phyloP scores from a whole-genome alignment of 371 early-diverging fungal genomes.

The Dichotomocladium elegans region DNA sequence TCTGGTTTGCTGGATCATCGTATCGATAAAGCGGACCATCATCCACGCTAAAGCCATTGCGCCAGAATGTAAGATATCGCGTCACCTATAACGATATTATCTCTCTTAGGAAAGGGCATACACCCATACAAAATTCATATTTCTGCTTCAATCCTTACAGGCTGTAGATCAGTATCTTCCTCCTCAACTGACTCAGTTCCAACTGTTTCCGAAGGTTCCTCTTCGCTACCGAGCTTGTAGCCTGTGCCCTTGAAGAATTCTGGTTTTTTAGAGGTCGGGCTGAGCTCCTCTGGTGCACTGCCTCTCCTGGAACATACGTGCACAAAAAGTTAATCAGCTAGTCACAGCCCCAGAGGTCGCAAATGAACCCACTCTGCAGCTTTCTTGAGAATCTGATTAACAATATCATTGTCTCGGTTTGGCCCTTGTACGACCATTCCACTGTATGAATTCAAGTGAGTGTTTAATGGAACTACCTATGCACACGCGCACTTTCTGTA shows the following conservation, averaged over 20 bases:
- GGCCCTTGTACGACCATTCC: constrained; percentile 74
- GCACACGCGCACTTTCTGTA: too few species aligned
- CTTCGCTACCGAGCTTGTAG: constrained; percentile 65
- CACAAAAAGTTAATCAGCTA: neutral
- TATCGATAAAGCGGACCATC: constrained; percentile 87
- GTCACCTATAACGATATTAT: constrained; percentile 35
- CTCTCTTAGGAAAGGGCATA: neutral
- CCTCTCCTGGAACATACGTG: constrained; percentile 43
- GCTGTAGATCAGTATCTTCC: constrained; percentile 18
- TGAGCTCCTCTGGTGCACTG: constrained; percentile 39
- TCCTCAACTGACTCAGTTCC: constrained; percentile 8
- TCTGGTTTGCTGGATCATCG: constrained; percentile 83
- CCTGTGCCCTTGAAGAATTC: constrained; percentile 63
- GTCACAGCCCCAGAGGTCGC: too few species aligned
- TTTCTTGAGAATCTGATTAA: constrained; percentile 77
- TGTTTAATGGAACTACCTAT: too few species aligned
- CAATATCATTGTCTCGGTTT: constrained; percentile 57
- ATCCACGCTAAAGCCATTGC: constrained; percentile 92
- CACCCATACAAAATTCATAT: neutral
- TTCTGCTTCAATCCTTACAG: constrained; percentile 24
- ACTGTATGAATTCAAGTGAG: too few species aligned
- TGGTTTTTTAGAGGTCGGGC: constrained; percentile 32
- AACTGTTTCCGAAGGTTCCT: constrained; percentile 48
- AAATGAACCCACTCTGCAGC: constrained; percentile 66
- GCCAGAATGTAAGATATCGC: constrained; percentile 91